Base-by-base conservation (phyloP, 2,329 filamentous ascomycete genomes). In the Monosporascus sp. region DNA sequence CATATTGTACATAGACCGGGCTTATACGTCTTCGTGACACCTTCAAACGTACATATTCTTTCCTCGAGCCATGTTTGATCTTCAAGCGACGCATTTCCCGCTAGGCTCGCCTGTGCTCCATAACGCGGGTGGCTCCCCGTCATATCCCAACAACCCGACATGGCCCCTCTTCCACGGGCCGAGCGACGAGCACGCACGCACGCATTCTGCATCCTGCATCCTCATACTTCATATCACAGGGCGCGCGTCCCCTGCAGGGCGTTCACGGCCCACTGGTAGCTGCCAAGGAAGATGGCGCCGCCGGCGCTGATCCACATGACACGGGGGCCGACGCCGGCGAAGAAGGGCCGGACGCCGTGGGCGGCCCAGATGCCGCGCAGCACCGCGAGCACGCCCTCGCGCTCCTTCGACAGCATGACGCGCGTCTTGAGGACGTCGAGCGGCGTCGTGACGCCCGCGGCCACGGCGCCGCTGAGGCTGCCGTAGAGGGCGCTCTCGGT, bases 361-460 rank as follows among this genome's bases (percentile, higher is more conserved):
- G 85, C 79, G 48, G 71, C 73, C 65, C 85, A 74, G 53, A 97
- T 88, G 20, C 77, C 73, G 50, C 74, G 75, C 57, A 93, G 75
- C 55, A 96, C 77, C 5, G 70, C 68, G 37, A 73, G 68, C 58
- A 84, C 79, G 14, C 77, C 80, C 68, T 81, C 82, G 61, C 76
- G 82, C 75, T 86, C 82, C 64, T 83, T 80, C 15, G 89, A 87
- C 61, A 99, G 76, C 94, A 99, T 99, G 72, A 97, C 87, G 58
- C 94, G 79, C 59, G 94, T 99, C 83, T 99, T 99, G 60, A 99
- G 77, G 57, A 99, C 94, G 72, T 99, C 94, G 57, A 99, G 74
- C 39, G 94, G 94, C 50, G 94, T 99, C 24, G 94, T 99, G 54
- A 93, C 68, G 0, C 83, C 93, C 0, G 94, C 94, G 1, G 94